Conservation (phyloP, 257 asterid genomes). For the Solanum rostratum region DNA sequence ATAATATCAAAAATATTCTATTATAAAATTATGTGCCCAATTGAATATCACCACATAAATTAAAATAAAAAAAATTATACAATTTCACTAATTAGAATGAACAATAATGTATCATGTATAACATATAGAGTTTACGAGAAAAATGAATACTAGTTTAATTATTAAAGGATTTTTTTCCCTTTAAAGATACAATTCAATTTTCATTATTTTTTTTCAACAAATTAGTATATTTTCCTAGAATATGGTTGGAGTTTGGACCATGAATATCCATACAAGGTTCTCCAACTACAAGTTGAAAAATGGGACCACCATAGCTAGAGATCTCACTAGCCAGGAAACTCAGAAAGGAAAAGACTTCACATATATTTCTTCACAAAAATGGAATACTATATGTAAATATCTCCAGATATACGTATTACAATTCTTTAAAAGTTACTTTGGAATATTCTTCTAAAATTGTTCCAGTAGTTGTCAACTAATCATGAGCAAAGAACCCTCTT, state of each 20-base stretch:
- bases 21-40: too few relatives aligned
- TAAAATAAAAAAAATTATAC: background rate
- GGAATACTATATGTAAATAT: background rate
- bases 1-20: too few relatives aligned
- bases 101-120: background rate
- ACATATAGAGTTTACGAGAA: background rate
- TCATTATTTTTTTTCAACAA: background rate
- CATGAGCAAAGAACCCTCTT: background rate
- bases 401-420: background rate
- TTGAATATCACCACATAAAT: background rate
- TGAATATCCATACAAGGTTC: background rate
- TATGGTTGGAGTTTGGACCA: background rate
- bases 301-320: background rate
- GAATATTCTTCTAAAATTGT: background rate
- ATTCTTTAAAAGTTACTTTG: background rate
- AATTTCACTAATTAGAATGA: background rate
- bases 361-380: background rate
- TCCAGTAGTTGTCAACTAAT: conserved; percentile 1
- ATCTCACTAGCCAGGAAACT: background rate
- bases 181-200: background rate
- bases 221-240: background rate
- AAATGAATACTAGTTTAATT: background rate
- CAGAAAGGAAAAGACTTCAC: background rate
- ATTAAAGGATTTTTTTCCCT: background rate
- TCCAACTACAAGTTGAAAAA: background rate